Percentiles rank a stretch among this genome's conserved stretches.
phyloP scores from a whole-genome alignment of 352 stramenopile genomes.

The Detonula confervacea region DNA sequence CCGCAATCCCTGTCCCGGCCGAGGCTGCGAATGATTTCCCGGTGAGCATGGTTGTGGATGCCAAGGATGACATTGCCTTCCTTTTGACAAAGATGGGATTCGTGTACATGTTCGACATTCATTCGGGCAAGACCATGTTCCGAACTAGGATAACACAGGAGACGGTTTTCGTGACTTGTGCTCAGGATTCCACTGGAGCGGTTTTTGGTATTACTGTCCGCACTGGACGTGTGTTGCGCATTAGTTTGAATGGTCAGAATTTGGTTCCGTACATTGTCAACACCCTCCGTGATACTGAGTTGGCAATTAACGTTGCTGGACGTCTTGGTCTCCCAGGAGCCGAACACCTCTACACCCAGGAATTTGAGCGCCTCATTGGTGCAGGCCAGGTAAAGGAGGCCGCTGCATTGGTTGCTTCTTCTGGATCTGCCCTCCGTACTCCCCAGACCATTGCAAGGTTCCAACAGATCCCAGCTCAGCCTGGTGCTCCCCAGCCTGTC shows the following conservation, averaged over 20 bases:
- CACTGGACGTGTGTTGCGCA: conserved; percentile 95
- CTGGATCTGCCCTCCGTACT: conserved; percentile 89
- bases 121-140: conserved; percentile 98
- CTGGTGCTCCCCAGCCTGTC: conserved; percentile 96
- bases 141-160: conserved; percentile 96
- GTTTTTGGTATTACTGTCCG: conserved; percentile 98
- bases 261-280: conserved; percentile 99
- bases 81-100: conserved; percentile 99
- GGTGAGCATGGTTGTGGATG: conserved; percentile 94
- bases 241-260: conserved; percentile 97
- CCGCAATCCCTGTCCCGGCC: conserved; percentile 94
- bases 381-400: conserved; percentile 90
- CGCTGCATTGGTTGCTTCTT: conserved; percentile 85
- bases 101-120: conserved; percentile 99
- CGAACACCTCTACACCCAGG: conserved; percentile 97
- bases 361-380: conserved; percentile 97
- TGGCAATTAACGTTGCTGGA: conserved; percentile 95
- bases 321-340: conserved; percentile 96
- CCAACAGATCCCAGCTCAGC: conserved; percentile 96
- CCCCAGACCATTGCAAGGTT: conserved; percentile 98
- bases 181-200: conserved; percentile 90
- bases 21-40: conserved; percentile 98
- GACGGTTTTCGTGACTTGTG: conserved; percentile 95
- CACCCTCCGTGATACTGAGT: conserved; percentile 94
- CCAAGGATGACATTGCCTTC: conserved; percentile 93